Evolutionary conservation across 2,329 filamentous ascomycete species (phyloP).

Genomic region (Venturia pyrina): DNA sequence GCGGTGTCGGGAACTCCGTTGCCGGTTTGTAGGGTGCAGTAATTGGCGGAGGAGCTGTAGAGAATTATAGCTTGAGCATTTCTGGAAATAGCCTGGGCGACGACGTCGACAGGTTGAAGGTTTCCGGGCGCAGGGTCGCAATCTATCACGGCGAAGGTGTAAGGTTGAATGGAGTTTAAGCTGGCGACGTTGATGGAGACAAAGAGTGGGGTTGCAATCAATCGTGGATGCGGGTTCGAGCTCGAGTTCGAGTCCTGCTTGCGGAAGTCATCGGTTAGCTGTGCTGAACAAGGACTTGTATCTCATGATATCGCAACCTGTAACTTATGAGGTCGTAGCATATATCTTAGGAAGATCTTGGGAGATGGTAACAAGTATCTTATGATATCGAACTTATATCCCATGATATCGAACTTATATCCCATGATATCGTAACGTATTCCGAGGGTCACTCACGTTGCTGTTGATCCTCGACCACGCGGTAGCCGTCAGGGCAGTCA

Average conservation of each 20-base stretch:
- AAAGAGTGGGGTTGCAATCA: background rate
- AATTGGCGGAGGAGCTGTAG: constrained; percentile 7
- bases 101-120: background rate
- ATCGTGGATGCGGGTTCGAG: too few relatives aligned
- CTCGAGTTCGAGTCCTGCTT: background rate
- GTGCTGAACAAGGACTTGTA: background rate
- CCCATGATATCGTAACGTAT: too few relatives aligned
- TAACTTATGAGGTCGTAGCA: too few relatives aligned
- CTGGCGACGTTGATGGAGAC: background rate
- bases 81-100: background rate
- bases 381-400: too few relatives aligned
- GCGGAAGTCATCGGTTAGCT: background rate
- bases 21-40: background rate
- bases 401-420: too few relatives aligned
- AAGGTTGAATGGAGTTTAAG: background rate
- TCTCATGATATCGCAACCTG: too few relatives aligned
- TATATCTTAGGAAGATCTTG: too few relatives aligned
- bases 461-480: background rate
- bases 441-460: background rate
- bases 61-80: constrained; percentile 6
- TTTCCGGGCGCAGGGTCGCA: constrained; percentile 6
- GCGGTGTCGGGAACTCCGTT: background rate
- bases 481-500: background rate
- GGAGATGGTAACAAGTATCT: too few relatives aligned
- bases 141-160: constrained; percentile 5